A percentile compares a stretch with the other conserved stretches of the same genome.
These are phyloP conservation scores for Metschnikowia gelsemii DNA, from an alignment of 805 yeast species.

Conservation along the genomic window DNA sequence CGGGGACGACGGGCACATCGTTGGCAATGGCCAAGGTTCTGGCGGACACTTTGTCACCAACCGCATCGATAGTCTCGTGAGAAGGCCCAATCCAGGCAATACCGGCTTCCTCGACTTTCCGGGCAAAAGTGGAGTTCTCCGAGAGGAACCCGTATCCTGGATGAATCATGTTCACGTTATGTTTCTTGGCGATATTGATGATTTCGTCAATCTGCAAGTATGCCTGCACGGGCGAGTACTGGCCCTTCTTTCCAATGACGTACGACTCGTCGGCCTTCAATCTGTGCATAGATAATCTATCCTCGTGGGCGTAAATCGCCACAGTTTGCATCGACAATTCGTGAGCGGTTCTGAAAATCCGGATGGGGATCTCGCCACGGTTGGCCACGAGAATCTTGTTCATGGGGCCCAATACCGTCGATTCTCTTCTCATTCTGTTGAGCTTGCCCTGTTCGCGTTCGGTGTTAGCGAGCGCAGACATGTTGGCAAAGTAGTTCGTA, in stretches of 20 bases:
- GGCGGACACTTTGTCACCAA: slow-evolving; percentile 96
- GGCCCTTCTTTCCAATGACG: slow-evolving; percentile 84
- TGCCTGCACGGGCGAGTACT: slow-evolving; percentile 93
- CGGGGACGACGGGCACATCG: slow-evolving; percentile 92
- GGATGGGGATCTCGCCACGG: slow-evolving; percentile 81
- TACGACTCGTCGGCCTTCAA: slow-evolving; percentile 93
- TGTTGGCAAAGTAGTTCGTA: background rate
- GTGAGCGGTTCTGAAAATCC: slow-evolving; percentile 96
- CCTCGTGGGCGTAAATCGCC: slow-evolving; percentile 96
- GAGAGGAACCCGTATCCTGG: slow-evolving; percentile 64
- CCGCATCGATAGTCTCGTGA: slow-evolving; percentile 81
- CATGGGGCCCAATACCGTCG: slow-evolving; percentile 45
- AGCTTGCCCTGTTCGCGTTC: slow-evolving; percentile 24
- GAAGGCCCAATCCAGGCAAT: slow-evolving; percentile 97
- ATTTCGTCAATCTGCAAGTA: slow-evolving; percentile 95
- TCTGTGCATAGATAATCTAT: slow-evolving; percentile 90
- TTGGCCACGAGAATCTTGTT: slow-evolving; percentile 75
- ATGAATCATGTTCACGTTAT: slow-evolving; percentile 40
- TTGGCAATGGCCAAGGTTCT: slow-evolving; percentile 80
- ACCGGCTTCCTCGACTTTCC: slow-evolving; percentile 85
- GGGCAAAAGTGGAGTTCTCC: slow-evolving; percentile 91
- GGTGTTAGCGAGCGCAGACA: slow-evolving; percentile 14
- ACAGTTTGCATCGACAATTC: slow-evolving; percentile 96
- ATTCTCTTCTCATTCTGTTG: slow-evolving; percentile 42
- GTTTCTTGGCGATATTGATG: slow-evolving; percentile 62